A percentile compares a stretch with the other conserved stretches of the same genome.
Evolutionary conservation across 1,284 basidiomycete species (phyloP).

Genomic region (Mycena citricolor): DNA sequence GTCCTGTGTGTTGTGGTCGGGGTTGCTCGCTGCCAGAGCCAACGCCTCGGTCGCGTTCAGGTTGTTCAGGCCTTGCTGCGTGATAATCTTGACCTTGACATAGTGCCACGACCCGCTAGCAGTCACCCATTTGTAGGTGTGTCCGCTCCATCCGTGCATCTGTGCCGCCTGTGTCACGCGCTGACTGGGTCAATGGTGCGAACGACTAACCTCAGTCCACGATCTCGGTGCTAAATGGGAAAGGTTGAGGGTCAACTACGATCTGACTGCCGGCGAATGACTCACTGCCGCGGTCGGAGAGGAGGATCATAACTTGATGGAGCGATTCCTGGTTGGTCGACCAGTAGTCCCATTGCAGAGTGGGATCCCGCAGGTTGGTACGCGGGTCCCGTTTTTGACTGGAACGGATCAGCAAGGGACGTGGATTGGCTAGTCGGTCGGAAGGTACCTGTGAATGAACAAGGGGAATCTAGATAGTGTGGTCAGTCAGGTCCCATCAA

Average conservation of each 20-base stretch:
- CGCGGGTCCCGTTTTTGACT: conserved; percentile 80
- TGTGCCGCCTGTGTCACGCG: conserved; percentile 23
- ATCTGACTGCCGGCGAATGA: background rate
- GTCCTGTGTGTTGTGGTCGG: conserved; percentile 65
- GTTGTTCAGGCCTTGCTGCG: conserved; percentile 63
- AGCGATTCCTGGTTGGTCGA: conserved; percentile 85
- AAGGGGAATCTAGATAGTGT: conserved; percentile 40
- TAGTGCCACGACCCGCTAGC: conserved; percentile 67
- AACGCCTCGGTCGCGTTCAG: conserved; percentile 5
- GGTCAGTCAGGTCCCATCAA: background rate
- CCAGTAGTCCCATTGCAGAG: conserved; percentile 70
- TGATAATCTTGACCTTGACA: conserved; percentile 65
- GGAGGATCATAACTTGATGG: conserved; percentile 88
- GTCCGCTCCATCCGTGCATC: conserved; percentile 54
- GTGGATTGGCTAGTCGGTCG: background rate
- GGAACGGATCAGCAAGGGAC: conserved; percentile 61
- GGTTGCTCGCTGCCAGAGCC: conserved; percentile 41
- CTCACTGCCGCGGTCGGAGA: conserved; percentile 21
- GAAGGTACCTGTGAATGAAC: conserved; percentile 21
- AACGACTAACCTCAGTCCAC: conserved; percentile 58
- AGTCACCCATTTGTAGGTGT: conserved; percentile 57
- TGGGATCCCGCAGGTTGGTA: conserved; percentile 79
- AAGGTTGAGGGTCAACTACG: background rate
- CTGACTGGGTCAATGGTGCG: background rate
- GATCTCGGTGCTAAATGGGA: conserved; percentile 50